phyloP scores from a whole-genome alignment of 208 protist species.

The Wallacemonas sp. region DNA sequence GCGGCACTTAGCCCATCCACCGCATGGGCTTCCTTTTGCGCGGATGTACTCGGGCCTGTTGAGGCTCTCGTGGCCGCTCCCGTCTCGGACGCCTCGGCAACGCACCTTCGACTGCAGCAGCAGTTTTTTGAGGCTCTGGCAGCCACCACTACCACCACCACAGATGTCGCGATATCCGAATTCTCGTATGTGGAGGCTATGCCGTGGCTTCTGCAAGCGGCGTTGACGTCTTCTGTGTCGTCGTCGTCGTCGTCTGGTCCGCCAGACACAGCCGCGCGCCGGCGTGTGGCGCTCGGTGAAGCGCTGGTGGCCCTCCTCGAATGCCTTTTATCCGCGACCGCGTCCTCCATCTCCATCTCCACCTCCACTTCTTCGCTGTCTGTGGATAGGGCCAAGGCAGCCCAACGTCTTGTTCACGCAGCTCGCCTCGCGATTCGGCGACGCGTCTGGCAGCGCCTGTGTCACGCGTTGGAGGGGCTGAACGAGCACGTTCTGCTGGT shows the following conservation, averaged over 20 bases:
- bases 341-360: too few relatives aligned
- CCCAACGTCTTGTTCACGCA: constrained; percentile 26
- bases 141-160: too few relatives aligned
- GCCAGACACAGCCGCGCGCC: not conserved
- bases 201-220: not conserved
- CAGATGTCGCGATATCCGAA: too few relatives aligned
- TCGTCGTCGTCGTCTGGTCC: too few relatives aligned
- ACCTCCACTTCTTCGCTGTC: too few relatives aligned
- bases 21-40: not conserved
- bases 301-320: constrained; percentile 3
- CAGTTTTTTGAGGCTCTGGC: too few relatives aligned
- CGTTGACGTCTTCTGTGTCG: not conserved
- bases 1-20: not conserved
- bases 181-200: too few relatives aligned
- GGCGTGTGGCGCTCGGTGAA: not conserved
- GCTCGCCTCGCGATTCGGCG: constrained; percentile 30
- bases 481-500: constrained; percentile 38
- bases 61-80: not conserved
- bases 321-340: too few relatives aligned
- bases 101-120: too few relatives aligned
- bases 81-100: too few relatives aligned
- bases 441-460: constrained; percentile 45
- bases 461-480: constrained; percentile 55
- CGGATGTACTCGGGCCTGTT: not conserved
- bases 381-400: too few relatives aligned